Percentiles rank a stretch among this genome's conserved stretches.
Evolutionary conservation across 306 rosid species (phyloP).

Genomic region (Rosa lucieae): DNA sequence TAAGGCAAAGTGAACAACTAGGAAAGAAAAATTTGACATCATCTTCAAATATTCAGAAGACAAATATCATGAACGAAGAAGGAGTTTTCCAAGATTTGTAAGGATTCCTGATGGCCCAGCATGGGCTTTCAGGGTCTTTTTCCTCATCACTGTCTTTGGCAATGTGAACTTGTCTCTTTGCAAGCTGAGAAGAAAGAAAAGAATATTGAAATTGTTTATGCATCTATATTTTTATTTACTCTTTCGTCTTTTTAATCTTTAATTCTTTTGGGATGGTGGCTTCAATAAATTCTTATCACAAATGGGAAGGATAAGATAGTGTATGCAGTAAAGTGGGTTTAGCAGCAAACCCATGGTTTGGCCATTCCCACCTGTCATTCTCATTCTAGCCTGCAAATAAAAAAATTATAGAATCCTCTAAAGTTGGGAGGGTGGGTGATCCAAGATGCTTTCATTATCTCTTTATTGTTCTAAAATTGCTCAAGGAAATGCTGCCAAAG

Average conservation of each 20-base stretch:
- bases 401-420: conserved; percentile 22
- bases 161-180: conserved; percentile 40
- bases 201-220: conserved; percentile 35
- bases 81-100: conserved; percentile 1
- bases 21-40: conserved; percentile 13
- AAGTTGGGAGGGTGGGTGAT: conserved; percentile 14
- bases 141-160: conserved; percentile 19
- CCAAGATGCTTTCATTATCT: conserved; percentile 23
- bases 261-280: conserved; percentile 20
- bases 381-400: conserved; percentile 20
- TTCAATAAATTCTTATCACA: conserved; percentile 47
- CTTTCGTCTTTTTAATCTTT: conserved; percentile 18
- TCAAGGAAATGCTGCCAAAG: background rate
- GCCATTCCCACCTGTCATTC: conserved; percentile 27
- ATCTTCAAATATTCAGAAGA: background rate
- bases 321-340: background rate
- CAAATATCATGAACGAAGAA: background rate
- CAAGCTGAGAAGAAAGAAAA: conserved; percentile 37
- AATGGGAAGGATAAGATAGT: conserved; percentile 32
- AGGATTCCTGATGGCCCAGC: conserved; percentile 29
- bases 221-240: conserved; percentile 4
- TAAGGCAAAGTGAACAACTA: conserved; percentile 27
- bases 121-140: conserved; percentile 23
- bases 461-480: conserved; percentile 6
- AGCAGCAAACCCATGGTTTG: conserved; percentile 6